Conservation (phyloP, 2,329 filamentous ascomycete genomes). For the Ophiosphaerella korrae region DNA sequence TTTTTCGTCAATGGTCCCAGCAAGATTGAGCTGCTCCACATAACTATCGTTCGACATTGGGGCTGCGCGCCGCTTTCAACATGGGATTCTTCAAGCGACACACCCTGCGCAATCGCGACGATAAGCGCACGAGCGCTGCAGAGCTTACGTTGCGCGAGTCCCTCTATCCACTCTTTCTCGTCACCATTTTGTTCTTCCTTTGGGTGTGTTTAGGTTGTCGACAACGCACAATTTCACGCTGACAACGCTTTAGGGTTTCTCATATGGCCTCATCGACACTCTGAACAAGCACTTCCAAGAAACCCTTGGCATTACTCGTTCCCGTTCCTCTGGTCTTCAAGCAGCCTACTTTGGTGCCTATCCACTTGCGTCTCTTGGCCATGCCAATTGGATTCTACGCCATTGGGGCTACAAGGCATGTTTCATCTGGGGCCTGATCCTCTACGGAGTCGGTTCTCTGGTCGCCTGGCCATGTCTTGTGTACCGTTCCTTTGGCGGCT, state of each 20-base stretch:
- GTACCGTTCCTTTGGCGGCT: constrained; percentile 62
- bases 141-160: constrained; percentile 71
- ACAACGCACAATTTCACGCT: neutral
- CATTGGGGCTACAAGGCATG: constrained; percentile 55
- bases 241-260: constrained; percentile 51
- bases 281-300: constrained; percentile 57
- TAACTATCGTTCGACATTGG: too few species aligned
- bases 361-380: constrained; percentile 55
- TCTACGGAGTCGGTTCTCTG: constrained; percentile 63
- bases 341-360: constrained; percentile 58
- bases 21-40: neutral
- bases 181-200: constrained; percentile 69
- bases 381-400: constrained; percentile 56
- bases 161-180: constrained; percentile 68
- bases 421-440: constrained; percentile 58
- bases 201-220: constrained; percentile 52
- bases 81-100: constrained; percentile 42
- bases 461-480: constrained; percentile 64
- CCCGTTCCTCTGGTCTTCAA: constrained; percentile 54
- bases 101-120: constrained; percentile 39
- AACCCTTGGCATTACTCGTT: constrained; percentile 50
- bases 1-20: too few species aligned
- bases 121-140: constrained; percentile 59
- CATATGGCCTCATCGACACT: constrained; percentile 63
- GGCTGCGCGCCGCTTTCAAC: constrained; percentile 1